These are phyloP conservation scores for Streptanthus diversifolius DNA, from an alignment of 345 rosid genomes.

Conservation along the genomic window DNA sequence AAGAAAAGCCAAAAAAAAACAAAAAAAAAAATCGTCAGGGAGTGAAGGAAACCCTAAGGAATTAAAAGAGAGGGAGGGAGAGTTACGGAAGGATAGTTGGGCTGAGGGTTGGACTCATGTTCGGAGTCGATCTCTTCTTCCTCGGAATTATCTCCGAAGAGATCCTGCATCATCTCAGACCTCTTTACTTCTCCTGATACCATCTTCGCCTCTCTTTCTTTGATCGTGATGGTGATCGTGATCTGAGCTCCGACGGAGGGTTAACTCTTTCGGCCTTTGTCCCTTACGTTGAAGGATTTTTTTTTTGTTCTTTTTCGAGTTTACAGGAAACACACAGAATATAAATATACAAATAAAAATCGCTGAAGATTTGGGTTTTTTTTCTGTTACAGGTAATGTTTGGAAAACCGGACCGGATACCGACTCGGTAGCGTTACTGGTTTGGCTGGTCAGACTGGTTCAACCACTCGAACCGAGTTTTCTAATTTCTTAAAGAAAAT, in stretches of 20 bases:
- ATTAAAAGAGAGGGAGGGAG: background rate
- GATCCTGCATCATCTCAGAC: constrained; percentile 92
- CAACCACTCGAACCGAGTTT: no score
- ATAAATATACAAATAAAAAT: no score
- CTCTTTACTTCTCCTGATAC: constrained; percentile 89
- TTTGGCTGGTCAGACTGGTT: no score
- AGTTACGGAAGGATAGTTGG: constrained; percentile 69
- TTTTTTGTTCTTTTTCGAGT: background rate
- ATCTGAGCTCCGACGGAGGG: constrained; percentile 30
- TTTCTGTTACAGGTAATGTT: no score
- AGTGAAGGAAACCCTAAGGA: background rate
- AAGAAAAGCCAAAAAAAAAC: background rate
- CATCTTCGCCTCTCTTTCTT: constrained; percentile 37
- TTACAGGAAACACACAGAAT: no score
- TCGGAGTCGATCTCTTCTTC: constrained; percentile 95
- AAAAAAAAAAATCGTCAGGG: background rate
- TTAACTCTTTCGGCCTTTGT: background rate
- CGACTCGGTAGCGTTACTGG: no score
- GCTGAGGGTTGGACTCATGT: constrained; percentile 93
- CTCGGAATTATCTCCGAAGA: constrained; percentile 96
- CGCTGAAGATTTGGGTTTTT: no score
- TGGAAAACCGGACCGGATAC: no score
- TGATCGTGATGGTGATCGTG: background rate
- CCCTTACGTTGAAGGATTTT: background rate
- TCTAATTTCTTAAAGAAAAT: no score